These are phyloP conservation scores for Apiospora saccharicola DNA, from an alignment of 2,329 filamentous ascomycete genomes.

Conservation along the genomic window DNA sequence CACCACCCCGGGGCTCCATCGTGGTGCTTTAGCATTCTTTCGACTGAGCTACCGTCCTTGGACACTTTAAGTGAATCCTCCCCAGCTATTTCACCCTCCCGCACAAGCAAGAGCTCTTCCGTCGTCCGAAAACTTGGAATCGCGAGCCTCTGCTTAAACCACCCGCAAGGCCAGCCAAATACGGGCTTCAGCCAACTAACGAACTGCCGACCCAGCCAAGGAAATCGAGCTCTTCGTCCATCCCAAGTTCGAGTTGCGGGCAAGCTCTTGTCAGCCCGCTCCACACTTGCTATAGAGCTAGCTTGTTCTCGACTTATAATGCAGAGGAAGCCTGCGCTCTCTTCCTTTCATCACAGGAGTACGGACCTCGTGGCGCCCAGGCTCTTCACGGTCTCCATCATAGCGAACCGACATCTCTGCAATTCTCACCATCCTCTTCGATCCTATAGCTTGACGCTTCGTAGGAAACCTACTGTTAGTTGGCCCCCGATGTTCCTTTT, in stretches of 20 bases:
- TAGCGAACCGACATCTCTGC: slow-evolving; percentile 2
- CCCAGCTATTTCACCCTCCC: background rate
- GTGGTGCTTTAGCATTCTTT: slow-evolving; percentile 7
- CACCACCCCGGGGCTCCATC: slow-evolving; percentile 20
- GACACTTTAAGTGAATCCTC: slow-evolving; percentile 27
- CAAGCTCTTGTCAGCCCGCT: slow-evolving; percentile 8
- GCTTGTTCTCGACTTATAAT: slow-evolving; percentile 14
- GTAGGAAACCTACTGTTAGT: slow-evolving; percentile 1
- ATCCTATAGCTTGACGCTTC: slow-evolving; percentile 18
- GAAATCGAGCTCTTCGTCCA: slow-evolving; percentile 3
- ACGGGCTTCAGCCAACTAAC: background rate
- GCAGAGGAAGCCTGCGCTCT: background rate
- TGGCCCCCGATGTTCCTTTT: background rate
- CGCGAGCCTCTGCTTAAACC: slow-evolving; percentile 10
- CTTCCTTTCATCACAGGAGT: slow-evolving; percentile 11
- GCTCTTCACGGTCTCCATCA: slow-evolving; percentile 8
- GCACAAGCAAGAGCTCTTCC: slow-evolving; percentile 10
- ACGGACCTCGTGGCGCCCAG: background rate
- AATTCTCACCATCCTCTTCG: background rate
- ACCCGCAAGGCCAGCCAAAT: background rate
- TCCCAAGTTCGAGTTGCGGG: slow-evolving; percentile 4
- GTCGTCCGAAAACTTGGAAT: slow-evolving; percentile 18
- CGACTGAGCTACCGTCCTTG: slow-evolving; percentile 20
- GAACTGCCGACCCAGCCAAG: background rate
- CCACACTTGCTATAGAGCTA: background rate